Evolutionary conservation across 495 filamentous ascomycete species (phyloP), one percentile per base, ranked within the genome.

Genomic region (Hypoxylon trugodes): DNA sequence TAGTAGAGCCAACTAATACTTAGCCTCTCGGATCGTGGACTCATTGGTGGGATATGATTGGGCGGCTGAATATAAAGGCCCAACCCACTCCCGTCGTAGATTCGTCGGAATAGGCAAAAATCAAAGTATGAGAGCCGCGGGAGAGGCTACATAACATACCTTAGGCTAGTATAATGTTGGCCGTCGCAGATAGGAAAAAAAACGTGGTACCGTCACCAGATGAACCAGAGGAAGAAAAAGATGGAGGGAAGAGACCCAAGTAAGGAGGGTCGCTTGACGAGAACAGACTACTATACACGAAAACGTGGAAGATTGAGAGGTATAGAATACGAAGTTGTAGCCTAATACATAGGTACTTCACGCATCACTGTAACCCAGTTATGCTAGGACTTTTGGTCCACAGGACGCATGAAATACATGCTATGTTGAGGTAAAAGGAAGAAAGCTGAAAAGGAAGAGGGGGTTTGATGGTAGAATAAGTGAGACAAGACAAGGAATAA

Each of bases 61-160:
- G 64, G 35, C 57, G 64, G 64, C 8, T 62, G 59, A 59, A 67
- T 67, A 61, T 26, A 52, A 59, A 59, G 18, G 26, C 13, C 35
- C 35, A 33, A n/a, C 24, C 47, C 36, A 42, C 8, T 58, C 38
- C 41, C 24, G 28, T 67, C 52, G 64, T 52, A 47, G 22, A 46
- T 12, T 46, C 15, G 26, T 33, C 45, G 51, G 13, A 67, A 67
- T 62, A 67, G 64, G 52, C 64, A 67, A 57, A n/a, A 67, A 59
- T 61, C 19, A 12, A 50, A 50, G 36, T 33, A 10, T 26, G 30
- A 50, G 35, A 43, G 51, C 15, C 12, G 22, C 21, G 36, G 18
- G 19, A 40, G 36, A 41, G 19, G 25, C 59, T 35, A 13, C 18
- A 55, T 49, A 28, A n/a, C 28, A 30, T 16, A 3, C 15, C 13